Evolutionary conservation across 225 moss, liverwort and hornwort genomes (phyloP).

Genomic region (Asterella californica): DNA sequence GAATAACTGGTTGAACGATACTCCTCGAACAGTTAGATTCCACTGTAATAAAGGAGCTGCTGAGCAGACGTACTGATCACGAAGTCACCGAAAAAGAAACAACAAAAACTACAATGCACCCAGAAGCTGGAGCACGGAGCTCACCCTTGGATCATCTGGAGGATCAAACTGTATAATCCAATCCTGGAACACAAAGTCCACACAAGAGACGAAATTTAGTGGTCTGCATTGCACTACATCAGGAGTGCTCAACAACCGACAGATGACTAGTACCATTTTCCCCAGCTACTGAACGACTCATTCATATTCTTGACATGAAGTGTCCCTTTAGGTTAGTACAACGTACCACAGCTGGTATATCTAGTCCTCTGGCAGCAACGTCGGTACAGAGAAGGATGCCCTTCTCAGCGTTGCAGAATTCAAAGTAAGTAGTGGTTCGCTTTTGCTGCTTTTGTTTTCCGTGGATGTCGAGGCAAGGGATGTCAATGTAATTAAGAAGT

Average conservation of each 20-base stretch:
- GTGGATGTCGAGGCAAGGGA: constrained; percentile 94
- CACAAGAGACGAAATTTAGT: neutral
- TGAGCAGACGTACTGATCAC: neutral
- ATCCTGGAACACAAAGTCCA: constrained; percentile 46
- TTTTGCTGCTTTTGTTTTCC: constrained; percentile 99
- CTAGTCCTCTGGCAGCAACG: constrained; percentile 93
- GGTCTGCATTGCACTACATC: neutral
- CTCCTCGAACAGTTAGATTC: neutral
- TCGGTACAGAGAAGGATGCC: constrained; percentile 98
- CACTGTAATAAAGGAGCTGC: neutral
- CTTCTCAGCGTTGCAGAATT: constrained; percentile 97
- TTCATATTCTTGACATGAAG: neutral
- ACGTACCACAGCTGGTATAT: constrained; percentile 92
- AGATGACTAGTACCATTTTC: neutral
- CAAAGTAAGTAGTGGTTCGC: constrained; percentile 90
- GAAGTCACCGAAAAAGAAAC: neutral
- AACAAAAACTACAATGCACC: neutral
- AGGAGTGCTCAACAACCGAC: neutral
- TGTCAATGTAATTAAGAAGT: constrained; percentile 91
- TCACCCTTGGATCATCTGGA: constrained; percentile 89
- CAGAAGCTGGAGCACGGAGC: neutral
- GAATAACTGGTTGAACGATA: neutral
- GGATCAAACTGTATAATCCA: constrained; percentile 98
- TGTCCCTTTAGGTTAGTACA: too few relatives aligned
- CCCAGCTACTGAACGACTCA: neutral